These are phyloP conservation scores for Sporothrix pseudoabietina DNA, from an alignment of 2,329 filamentous ascomycete genomes.

Conservation along the genomic window DNA sequence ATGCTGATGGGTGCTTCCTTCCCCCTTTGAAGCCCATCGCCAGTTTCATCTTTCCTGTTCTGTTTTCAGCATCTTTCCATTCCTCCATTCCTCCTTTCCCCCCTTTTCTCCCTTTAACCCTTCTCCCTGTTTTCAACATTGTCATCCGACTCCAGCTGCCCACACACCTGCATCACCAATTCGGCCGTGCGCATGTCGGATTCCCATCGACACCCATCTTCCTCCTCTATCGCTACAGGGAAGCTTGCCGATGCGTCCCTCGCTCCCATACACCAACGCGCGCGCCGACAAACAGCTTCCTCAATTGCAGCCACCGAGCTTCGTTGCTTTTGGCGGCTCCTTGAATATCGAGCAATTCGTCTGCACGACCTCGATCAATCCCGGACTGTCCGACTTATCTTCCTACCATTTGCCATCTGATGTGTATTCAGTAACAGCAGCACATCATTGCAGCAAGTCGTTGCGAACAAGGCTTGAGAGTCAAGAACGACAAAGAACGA, in stretches of 20 bases:
- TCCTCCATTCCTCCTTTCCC: neutral
- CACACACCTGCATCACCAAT: neutral
- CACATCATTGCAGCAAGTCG: no score
- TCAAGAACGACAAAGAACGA: neutral
- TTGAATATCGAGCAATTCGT: neutral
- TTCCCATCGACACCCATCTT: neutral
- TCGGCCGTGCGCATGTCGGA: neutral
- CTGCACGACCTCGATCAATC: neutral
- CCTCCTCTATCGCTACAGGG: neutral
- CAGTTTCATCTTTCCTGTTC: constrained; percentile 16
- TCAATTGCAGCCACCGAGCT: neutral
- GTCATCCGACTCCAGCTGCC: neutral
- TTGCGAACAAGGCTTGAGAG: neutral
- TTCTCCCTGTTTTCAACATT: neutral
- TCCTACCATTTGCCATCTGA: neutral
- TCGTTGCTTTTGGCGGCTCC: neutral
- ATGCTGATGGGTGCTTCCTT: constrained; percentile 5
- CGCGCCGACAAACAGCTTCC: constrained; percentile 26
- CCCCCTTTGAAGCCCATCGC: constrained; percentile 1
- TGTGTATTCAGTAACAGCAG: constrained; percentile 1
- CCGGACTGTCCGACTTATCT: constrained; percentile 19
- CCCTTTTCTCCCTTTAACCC: neutral
- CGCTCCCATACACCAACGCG: constrained; percentile 6
- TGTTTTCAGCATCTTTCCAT: neutral
- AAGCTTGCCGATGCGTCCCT: constrained; percentile 20